Base-by-base conservation (phyloP, 208 protist species). In the Trypanosoma rangeli region DNA sequence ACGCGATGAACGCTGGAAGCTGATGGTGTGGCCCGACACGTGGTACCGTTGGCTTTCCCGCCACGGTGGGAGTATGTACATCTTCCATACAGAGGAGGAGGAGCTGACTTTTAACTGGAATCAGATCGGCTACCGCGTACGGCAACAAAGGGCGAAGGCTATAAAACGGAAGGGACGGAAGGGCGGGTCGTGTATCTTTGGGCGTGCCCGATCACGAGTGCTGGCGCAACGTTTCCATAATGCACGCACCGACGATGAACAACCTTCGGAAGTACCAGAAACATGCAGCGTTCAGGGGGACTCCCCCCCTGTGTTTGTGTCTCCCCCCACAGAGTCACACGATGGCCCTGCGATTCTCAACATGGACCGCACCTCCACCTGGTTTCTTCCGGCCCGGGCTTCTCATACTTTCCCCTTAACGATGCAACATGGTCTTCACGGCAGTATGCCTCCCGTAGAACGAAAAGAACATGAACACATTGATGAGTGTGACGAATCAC, bases 1-100 rank as follows among this genome's bases (percentile, higher is more conserved):
- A 18, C 78, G 68, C 15, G 85, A 95, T 62, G 58, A 75, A n/a
- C 80, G 86, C 10, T 97, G 93, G 90, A 91, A 90, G 79, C 60
- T 70, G 49, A 89, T 94, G 76, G 82, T 93, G 59, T 97, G 93
- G 93, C 88, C 86, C 3, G 78, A 94, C 67, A 71, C 73, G 62
- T 97, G 90, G 88, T 91, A 94, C 59, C 78, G 76, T 42, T 97
- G 90, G 89, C 68, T 97, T 37, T 71, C 73, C 31, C 82, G 83
- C 16, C 93, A 95, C 67, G 93, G 93, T 39, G 88, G 90, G n/a
- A 92, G 87, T 28, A 89, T 93, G 79, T 97, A 97, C 76, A 86
- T 97, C 78, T 97, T 97, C 66, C 54, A 64, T 54, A 87, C 72
- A 9, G 86, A 95, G 29, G 64, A 46, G 1, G 87, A 95, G 69